phyloP scores from a whole-genome alignment of 2,329 filamentous ascomycete species.

The Aspergillus floridensis region DNA sequence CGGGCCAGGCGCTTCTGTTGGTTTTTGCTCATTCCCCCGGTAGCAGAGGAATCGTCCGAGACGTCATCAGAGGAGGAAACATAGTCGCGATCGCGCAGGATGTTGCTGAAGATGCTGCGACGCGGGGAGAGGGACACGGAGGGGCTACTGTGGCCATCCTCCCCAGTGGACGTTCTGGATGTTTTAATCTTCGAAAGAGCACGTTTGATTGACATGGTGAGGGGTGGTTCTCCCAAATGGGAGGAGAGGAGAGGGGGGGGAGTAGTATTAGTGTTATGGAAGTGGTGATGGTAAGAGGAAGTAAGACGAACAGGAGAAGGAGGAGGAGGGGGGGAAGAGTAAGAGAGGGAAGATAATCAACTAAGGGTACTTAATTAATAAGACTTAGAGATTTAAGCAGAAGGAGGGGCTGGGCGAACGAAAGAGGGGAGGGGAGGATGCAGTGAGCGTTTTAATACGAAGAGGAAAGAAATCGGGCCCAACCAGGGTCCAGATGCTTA shows the following conservation, averaged over 20 bases:
- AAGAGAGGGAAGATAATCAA: not conserved
- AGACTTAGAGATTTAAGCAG: not conserved
- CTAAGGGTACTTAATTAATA: too few relatives aligned
- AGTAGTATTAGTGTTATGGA: not conserved
- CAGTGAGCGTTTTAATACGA: not conserved
- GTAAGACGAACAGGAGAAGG: not conserved
- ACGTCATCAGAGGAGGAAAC: conserved; percentile 44
- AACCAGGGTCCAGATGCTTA: not conserved
- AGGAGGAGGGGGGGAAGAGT: not conserved
- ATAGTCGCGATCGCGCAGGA: conserved; percentile 43
- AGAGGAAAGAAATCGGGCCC: not conserved
- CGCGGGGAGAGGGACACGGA: conserved; percentile 31
- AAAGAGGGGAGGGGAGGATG: not conserved
- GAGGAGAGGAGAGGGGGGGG: not conserved
- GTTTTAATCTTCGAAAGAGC: conserved; percentile 42
- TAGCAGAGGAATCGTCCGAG: conserved; percentile 37
- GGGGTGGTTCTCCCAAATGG: not conserved
- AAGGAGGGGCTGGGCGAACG: not conserved
- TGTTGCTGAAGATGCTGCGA: conserved; percentile 41
- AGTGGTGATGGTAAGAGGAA: not conserved
- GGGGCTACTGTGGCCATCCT: conserved; percentile 25
- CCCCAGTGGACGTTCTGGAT: conserved; percentile 12
- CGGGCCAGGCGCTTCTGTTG: conserved; percentile 45
- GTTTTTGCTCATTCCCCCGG: conserved; percentile 43
- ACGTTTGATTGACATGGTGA: conserved; percentile 49